Base-by-base conservation (phyloP, 306 rosid species). In the Vigna trinervia region DNA sequence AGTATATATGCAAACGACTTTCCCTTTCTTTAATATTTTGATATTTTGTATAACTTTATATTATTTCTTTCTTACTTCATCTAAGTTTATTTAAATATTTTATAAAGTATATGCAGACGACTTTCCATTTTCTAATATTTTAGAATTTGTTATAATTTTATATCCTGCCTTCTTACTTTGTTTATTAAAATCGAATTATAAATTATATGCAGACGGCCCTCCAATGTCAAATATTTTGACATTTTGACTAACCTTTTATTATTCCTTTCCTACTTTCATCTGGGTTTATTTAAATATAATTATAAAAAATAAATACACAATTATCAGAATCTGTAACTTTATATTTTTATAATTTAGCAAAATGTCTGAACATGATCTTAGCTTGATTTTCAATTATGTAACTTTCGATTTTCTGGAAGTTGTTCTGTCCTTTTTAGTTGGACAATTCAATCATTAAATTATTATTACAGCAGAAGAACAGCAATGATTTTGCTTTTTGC, bases 401-500 rank as follows among this genome's bases (percentile, higher is more conserved):
- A 23, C 3, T 23, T 23, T 23, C 28, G 28, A 23, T 23, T 23
- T 23, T 82, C 84, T 78, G 53, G 78, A 79, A 82, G 85, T 78
- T 85, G 80, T 12, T 82, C 12, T 78, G 46, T 41, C 17, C 60
- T 78, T 65, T 68, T 72, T 41, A n/a, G 78, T 78, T 34, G 66
- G 26, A 8, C n/a, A 65, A 38, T 63, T 63, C 54, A 54, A 77
- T 73, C 50, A 80, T 80, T 66, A 74, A 22, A 17, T 65, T 70
- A 74, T 73, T 8, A 41, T 80, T n/a, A 78, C 51, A 28, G 60
- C 22, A 63, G 77, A 50, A 60, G 52, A 76, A 57, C 46, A 56
- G 65, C 23, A 45, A 43, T 30, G 38, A 54, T 75, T 38, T 34
- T 70, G 5, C 61, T 19, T 45, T 75, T 78, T 56, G 74, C 75